Conservation (phyloP, 805 yeast genomes). For the Wickerhamiella sorbophila region DNA sequence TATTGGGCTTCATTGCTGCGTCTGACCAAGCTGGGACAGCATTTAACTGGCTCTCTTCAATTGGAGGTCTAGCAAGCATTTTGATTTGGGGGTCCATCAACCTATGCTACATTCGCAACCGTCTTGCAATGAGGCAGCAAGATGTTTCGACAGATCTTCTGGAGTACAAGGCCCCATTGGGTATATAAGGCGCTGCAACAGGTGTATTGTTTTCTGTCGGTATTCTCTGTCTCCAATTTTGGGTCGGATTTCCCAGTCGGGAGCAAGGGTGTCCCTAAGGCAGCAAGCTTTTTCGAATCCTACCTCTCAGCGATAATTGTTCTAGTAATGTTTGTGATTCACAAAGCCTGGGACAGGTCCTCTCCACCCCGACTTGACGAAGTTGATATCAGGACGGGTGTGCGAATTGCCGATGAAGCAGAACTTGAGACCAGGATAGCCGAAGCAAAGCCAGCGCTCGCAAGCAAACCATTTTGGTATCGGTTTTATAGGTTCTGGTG, state of each 20-base stretch:
- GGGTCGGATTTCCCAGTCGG: constrained; percentile 66
- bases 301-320: constrained; percentile 36
- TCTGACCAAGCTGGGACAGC: constrained; percentile 36
- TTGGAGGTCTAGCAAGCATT: constrained; percentile 60
- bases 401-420: neutral
- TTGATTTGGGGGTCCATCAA: constrained; percentile 70
- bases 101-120: constrained; percentile 52
- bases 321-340: constrained; percentile 34
- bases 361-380: constrained; percentile 5
- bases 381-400: constrained; percentile 16
- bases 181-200: constrained; percentile 50
- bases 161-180: constrained; percentile 51
- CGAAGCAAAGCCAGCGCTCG: neutral
- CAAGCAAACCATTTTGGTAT: neutral
- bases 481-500: neutral
- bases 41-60: constrained; percentile 63
- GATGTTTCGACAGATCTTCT: constrained; percentile 56
- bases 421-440: neutral
- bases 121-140: constrained; percentile 44
- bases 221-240: constrained; percentile 63
- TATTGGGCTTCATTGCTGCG: constrained; percentile 49
- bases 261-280: constrained; percentile 12
- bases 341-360: constrained; percentile 29
- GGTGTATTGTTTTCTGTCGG: constrained; percentile 45
- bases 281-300: constrained; percentile 34